Evolutionary conservation across 371 early-diverging fungal species (phyloP), one percentile per base, ranked within the genome.

Genomic region (Fennellomyces sp.): DNA sequence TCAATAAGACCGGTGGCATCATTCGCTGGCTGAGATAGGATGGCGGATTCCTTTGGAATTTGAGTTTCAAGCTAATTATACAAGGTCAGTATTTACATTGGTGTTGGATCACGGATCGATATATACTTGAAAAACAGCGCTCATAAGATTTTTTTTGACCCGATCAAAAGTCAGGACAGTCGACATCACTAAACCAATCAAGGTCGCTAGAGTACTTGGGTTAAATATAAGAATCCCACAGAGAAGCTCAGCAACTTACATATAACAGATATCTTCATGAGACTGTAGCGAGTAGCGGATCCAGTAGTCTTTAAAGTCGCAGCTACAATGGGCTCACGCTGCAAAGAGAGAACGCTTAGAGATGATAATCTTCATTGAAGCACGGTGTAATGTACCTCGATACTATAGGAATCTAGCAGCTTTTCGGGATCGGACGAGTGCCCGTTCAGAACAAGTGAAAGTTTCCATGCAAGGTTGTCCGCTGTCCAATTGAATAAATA

Each of bases 381-480:
- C 2, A 7, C 10, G 12, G 7, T 2, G n/a, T 26, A 19, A 13
- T 17, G 49, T 68, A 76, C 76, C 59, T 80, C 80, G 1, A 26
- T 33, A 29, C 45, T 56, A 26, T 75, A 80, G 1, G 75, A 72
- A 30, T 80, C 70, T 3, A 80, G 49, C 4, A 80, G 41, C 25
- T 56, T 51, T 7, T 80, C 76, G 2, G 66, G 63, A 23, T 76
- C 65, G 21, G 54, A 30, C 0, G 68, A 51, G 12, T 54, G 33
- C 0, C 68, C 66, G 2, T 58, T 68, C 21, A 80, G 47, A 0
- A 72, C 80, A 39, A 65, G 48, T 1, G 80, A 76, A 19, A 80
- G 51, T 31, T 80, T 80, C 80, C 80, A 80, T 19, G 71, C 76
- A 28, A 80, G 57, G 17, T 80, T 76, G 27, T 76, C 66, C 29